Evolutionary conservation across 305 asterid genomes (phyloP).

Genomic region (Solanum hybrid): DNA sequence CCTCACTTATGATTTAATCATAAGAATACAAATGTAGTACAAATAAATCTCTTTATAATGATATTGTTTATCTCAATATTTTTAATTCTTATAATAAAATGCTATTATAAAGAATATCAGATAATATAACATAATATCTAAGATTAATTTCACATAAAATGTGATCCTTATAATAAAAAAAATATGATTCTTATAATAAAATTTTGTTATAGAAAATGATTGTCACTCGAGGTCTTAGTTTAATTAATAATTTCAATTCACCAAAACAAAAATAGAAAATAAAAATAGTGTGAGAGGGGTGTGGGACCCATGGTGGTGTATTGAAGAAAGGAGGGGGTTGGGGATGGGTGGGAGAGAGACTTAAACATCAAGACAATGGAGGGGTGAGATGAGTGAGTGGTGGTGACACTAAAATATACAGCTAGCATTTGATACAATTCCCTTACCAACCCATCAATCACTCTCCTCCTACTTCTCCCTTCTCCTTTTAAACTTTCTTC

Average conservation of each 20-base stretch:
- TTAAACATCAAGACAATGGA: background rate
- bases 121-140: too few relatives aligned
- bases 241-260: background rate
- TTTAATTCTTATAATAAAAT: too few relatives aligned
- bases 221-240: too few relatives aligned
- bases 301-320: conserved; percentile 36
- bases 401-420: conserved; percentile 23
- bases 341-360: background rate
- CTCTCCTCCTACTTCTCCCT: conserved; percentile 8
- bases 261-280: background rate
- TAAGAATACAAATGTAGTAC: background rate
- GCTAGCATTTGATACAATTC: conserved; percentile 71
- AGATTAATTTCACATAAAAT: background rate
- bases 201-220: background rate
- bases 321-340: background rate
- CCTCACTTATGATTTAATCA: background rate
- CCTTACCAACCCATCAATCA: conserved; percentile 53
- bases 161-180: background rate
- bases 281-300: conserved; percentile 7
- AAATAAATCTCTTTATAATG: too few relatives aligned
- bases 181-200: background rate
- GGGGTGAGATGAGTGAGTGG: background rate
- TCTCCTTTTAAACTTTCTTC: background rate
- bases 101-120: too few relatives aligned
- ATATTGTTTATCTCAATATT: background rate